Conservation (phyloP, 208 protist genomes). For the Trypanosoma vivax region DNA sequence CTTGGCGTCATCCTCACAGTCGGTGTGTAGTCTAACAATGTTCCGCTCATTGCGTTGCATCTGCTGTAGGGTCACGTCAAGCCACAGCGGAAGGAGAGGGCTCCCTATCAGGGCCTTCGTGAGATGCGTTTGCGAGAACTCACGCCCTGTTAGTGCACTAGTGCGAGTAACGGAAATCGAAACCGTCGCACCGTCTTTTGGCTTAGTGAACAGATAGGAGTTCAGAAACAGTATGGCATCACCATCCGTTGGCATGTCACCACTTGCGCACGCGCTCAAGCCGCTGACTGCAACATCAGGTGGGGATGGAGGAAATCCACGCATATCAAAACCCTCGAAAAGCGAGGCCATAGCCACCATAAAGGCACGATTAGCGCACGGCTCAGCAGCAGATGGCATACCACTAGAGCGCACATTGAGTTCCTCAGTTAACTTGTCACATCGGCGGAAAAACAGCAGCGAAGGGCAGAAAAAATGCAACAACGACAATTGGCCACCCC, state of each 20-base stretch:
- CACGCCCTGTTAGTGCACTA: background rate
- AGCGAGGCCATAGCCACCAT: too few relatives aligned
- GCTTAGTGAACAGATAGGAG: constrained; percentile 1
- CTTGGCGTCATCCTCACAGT: constrained; percentile 5
- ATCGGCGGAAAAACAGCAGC: too few relatives aligned
- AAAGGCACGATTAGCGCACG: too few relatives aligned
- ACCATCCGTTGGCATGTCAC: background rate
- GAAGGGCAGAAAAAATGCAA: too few relatives aligned
- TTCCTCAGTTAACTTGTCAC: too few relatives aligned
- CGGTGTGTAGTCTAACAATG: background rate
- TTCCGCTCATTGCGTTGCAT: constrained; percentile 10
- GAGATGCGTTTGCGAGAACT: background rate
- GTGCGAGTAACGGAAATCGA: constrained; percentile 2
- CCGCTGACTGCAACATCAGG: background rate
- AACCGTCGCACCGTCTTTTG: constrained; percentile 16
- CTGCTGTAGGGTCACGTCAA: constrained; percentile 11
- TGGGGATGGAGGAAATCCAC: too few relatives aligned
- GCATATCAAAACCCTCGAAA: too few relatives aligned
- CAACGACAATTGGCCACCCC: too few relatives aligned
- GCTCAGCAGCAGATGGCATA: too few relatives aligned
- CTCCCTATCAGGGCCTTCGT: constrained; percentile 1
- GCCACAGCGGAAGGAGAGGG: constrained; percentile 8
- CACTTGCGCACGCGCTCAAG: background rate
- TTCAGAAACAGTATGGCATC: constrained; percentile 11
- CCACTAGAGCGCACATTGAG: too few relatives aligned